Percentiles rank a stretch among this genome's conserved stretches.
phyloP scores from a whole-genome alignment of 2,329 filamentous ascomycete species.

The Fusarium transvaalense region DNA sequence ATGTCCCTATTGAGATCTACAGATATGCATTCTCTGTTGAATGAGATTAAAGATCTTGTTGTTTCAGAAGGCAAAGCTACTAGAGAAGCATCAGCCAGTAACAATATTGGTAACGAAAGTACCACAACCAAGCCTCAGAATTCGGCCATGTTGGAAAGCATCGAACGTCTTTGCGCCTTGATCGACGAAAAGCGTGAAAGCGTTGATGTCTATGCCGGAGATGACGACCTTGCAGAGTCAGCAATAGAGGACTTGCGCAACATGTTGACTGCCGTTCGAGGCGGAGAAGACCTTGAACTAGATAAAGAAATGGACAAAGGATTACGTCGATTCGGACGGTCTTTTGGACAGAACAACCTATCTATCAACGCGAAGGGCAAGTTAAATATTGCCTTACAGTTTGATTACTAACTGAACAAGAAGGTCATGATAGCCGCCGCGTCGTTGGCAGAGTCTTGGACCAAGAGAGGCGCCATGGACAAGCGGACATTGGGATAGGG shows the following conservation, averaged over 20 bases:
- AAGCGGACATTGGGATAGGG: not conserved
- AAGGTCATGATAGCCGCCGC: not conserved
- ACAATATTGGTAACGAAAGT: rapidly evolving
- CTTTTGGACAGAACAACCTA: not conserved
- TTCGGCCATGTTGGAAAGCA: not conserved
- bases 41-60: not conserved
- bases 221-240: not conserved
- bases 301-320: not conserved
- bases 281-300: not conserved
- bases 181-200: not conserved
- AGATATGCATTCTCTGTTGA: not conserved
- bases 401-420: not conserved
- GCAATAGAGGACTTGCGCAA: not conserved
- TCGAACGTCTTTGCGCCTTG: constrained; percentile 8
- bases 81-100: not conserved
- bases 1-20: not conserved
- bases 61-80: not conserved
- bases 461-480: not conserved
- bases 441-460: not conserved
- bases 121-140: not conserved
- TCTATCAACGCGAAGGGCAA: not conserved
- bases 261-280: not conserved
- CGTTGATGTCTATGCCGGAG: constrained; percentile 8
- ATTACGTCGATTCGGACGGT: not conserved
- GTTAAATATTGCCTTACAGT: not conserved